phyloP scores from a whole-genome alignment of 306 rosid species.

The Trichosanthes cucumerina region DNA sequence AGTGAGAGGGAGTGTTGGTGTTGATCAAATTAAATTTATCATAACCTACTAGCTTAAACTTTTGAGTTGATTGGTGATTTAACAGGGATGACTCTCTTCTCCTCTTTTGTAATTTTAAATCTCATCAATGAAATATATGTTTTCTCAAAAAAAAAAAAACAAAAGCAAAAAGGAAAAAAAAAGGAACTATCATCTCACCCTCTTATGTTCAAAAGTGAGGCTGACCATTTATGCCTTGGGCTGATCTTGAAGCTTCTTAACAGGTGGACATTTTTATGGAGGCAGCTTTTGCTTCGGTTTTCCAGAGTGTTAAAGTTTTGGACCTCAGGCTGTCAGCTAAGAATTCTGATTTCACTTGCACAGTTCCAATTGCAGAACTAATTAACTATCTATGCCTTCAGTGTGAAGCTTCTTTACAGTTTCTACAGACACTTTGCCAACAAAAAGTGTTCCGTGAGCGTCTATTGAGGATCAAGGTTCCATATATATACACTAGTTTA shows the following conservation, averaged over 20 bases:
- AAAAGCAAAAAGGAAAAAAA: background rate
- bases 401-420: slow-evolving; percentile 93
- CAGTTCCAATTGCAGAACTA: slow-evolving; percentile 41
- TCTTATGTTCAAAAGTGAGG: background rate
- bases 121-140: background rate
- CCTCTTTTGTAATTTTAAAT: background rate
- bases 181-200: background rate
- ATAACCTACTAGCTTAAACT: too few species aligned
- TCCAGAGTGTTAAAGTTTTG: slow-evolving; percentile 49
- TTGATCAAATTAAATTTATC: too few species aligned
- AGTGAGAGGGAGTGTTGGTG: too few species aligned
- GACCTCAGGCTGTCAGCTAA: slow-evolving; percentile 38
- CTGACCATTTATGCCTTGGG: background rate
- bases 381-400: slow-evolving; percentile 75
- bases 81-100: too few species aligned
- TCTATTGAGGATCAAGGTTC: slow-evolving; percentile 80
- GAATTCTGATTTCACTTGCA: slow-evolving; percentile 21
- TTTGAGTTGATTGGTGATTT: too few species aligned
- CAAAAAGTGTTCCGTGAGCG: slow-evolving; percentile 77
- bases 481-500: background rate
- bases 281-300: slow-evolving; percentile 86
- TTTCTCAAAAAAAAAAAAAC: background rate
- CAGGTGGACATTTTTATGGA: slow-evolving; percentile 94
- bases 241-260: slow-evolving; percentile 28
- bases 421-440: slow-evolving; percentile 78